A percentile compares a stretch with the other conserved stretches of the same genome.
phyloP scores from a whole-genome alignment of 164 flowering plant species.

The Aristolochia fimbriata region DNA sequence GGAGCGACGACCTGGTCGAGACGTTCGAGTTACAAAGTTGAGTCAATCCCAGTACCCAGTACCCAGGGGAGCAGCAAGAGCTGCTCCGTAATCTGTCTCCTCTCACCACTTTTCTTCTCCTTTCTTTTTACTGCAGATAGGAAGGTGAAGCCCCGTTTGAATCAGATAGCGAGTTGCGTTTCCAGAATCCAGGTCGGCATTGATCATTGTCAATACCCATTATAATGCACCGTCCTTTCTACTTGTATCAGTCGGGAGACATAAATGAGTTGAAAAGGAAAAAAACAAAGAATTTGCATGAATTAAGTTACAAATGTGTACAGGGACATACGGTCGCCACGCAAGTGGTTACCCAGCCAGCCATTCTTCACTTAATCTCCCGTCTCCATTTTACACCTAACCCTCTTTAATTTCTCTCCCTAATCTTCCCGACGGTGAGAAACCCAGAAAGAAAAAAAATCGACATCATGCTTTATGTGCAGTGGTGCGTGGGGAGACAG shows the following conservation, averaged over 20 bases:
- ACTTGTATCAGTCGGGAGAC: not conserved
- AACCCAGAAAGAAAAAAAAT: not conserved
- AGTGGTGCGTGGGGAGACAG: slow-evolving; percentile 5
- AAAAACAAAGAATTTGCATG: not conserved
- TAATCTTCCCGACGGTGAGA: not conserved
- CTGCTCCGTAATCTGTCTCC: no score
- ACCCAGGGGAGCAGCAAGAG: no score
- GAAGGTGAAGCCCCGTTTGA: no score
- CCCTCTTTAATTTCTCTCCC: slow-evolving; percentile 4
- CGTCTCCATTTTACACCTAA: slow-evolving; percentile 11
- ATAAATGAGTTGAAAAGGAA: not conserved
- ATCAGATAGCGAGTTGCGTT: no score
- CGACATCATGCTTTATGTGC: slow-evolving; percentile 12
- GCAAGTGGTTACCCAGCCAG: not conserved
- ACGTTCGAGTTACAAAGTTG: no score
- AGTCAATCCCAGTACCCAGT: no score
- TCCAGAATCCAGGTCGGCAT: no score
- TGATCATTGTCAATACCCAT: not conserved
- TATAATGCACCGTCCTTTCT: not conserved
- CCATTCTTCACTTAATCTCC: not conserved
- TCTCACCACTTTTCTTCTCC: no score
- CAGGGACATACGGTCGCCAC: not conserved
- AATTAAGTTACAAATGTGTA: not conserved
- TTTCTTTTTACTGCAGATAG: no score
- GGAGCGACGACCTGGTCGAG: no score